Percentiles rank a stretch among this genome's conserved stretches.
These are phyloP conservation scores for Acorus calamus DNA, from an alignment of 106 monocot genomes.

Conservation along the genomic window DNA sequence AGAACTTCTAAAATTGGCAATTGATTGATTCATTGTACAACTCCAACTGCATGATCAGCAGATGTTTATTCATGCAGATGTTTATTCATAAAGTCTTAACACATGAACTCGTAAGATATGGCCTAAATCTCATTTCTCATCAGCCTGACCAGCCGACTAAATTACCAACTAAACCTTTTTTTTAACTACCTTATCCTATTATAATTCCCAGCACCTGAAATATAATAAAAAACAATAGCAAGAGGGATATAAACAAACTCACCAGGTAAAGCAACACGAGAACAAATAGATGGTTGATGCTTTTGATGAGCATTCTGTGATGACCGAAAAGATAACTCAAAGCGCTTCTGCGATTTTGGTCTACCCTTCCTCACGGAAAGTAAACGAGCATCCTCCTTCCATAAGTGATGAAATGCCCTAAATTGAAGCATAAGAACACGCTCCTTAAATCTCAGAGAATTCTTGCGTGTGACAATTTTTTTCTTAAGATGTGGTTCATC, in stretches of 20 bases:
- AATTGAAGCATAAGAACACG: conserved; percentile 51
- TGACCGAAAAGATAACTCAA: conserved; percentile 29
- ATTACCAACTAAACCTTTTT: no score
- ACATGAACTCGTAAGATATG: no score
- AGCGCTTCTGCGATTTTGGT: conserved; percentile 54
- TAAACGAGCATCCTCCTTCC: conserved; percentile 73
- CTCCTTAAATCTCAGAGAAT: conserved; percentile 51
- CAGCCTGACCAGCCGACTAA: no score
- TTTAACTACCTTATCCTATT: no score
- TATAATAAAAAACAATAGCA: conserved; percentile 2
- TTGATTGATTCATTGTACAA: no score
- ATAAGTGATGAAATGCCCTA: conserved; percentile 48
- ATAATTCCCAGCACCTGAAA: background rate
- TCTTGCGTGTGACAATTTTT: conserved; percentile 30
- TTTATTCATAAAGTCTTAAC: no score
- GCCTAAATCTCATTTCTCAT: no score
- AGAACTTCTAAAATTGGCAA: no score
- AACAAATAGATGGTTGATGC: conserved; percentile 29
- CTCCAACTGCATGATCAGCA: no score
- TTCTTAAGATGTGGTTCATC: conserved; percentile 31
- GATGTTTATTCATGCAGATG: no score
- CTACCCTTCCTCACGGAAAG: conserved; percentile 41
- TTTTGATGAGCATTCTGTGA: conserved; percentile 35
- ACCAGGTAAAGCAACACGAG: conserved; percentile 42
- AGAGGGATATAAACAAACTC: conserved; percentile 8